Evolutionary conservation across 257 asterid species (phyloP).

Genomic region (Knoxia roxburghii): DNA sequence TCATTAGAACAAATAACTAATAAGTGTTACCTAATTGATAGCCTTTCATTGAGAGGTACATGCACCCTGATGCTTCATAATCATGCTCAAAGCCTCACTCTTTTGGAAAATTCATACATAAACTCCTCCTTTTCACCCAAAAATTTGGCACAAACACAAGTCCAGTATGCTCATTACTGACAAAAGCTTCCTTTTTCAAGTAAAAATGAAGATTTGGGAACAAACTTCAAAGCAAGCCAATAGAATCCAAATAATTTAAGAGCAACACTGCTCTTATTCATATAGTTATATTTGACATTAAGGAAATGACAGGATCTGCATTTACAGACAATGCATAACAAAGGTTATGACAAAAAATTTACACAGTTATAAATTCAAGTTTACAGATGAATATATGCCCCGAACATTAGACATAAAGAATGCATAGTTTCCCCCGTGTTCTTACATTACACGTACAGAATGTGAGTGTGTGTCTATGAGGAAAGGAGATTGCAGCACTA

Average conservation of each 20-base stretch:
- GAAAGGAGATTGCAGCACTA: slow-evolving; percentile 1
- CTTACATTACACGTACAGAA: neutral
- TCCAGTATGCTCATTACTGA: neutral
- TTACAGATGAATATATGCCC: too few relatives aligned
- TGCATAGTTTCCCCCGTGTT: too few relatives aligned
- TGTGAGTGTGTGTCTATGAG: neutral
- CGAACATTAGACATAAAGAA: too few relatives aligned
- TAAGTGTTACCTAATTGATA: neutral
- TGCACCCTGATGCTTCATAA: neutral
- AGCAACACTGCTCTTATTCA: neutral
- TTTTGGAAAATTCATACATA: neutral
- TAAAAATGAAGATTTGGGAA: neutral
- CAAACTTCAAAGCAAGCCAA: neutral
- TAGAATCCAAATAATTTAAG: neutral
- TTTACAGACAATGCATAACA: neutral
- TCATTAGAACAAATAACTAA: neutral
- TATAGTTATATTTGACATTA: neutral
- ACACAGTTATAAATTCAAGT: too few relatives aligned
- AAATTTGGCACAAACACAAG: neutral
- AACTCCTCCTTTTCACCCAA: neutral
- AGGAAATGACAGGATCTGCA: neutral
- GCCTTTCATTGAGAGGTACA: neutral
- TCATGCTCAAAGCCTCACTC: neutral
- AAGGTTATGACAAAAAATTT: too few relatives aligned
- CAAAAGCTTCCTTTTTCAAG: neutral